Conservation (phyloP, 2,329 filamentous ascomycete genomes). For the Claviceps maximensis region DNA sequence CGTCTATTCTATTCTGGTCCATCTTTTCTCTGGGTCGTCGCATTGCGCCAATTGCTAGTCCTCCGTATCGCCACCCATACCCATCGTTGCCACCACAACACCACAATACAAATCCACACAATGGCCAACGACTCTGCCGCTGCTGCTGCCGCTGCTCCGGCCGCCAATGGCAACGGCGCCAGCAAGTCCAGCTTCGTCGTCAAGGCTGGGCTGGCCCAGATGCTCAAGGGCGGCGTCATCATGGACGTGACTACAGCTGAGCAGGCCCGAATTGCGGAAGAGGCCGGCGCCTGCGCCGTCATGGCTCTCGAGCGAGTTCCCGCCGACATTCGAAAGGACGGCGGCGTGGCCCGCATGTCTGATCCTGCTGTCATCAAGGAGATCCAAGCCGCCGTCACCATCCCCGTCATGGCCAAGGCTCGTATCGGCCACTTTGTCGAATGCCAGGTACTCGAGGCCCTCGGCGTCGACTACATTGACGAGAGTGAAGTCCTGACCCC, state of each 20-base stretch:
- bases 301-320: slow-evolving; percentile 98
- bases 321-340: slow-evolving; percentile 83
- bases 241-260: slow-evolving; percentile 96
- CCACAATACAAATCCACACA: background rate
- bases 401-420: slow-evolving; percentile 98
- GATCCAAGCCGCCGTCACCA: slow-evolving; percentile 89
- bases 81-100: background rate
- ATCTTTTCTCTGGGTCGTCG: too few species aligned
- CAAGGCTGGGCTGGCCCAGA: slow-evolving; percentile 91
- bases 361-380: slow-evolving; percentile 90
- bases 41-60: too few species aligned
- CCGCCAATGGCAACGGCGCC: slow-evolving; percentile 18
- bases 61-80: background rate
- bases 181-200: slow-evolving; percentile 57
- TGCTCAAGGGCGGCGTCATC: slow-evolving; percentile 98
- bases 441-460: slow-evolving; percentile 92
- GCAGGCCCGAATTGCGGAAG: slow-evolving; percentile 93
- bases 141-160: slow-evolving; percentile 15
- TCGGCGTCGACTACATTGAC: slow-evolving; percentile 96
- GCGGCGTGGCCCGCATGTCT: slow-evolving; percentile 93
- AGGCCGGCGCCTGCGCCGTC: slow-evolving; percentile 88
- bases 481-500: slow-evolving; percentile 96
- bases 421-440: slow-evolving; percentile 97
- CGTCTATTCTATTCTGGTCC: too few species aligned
- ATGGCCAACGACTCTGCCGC: slow-evolving; percentile 24